These are phyloP conservation scores for Aspergillus melleus DNA, from an alignment of 2,329 filamentous ascomycete genomes.

Conservation along the genomic window DNA sequence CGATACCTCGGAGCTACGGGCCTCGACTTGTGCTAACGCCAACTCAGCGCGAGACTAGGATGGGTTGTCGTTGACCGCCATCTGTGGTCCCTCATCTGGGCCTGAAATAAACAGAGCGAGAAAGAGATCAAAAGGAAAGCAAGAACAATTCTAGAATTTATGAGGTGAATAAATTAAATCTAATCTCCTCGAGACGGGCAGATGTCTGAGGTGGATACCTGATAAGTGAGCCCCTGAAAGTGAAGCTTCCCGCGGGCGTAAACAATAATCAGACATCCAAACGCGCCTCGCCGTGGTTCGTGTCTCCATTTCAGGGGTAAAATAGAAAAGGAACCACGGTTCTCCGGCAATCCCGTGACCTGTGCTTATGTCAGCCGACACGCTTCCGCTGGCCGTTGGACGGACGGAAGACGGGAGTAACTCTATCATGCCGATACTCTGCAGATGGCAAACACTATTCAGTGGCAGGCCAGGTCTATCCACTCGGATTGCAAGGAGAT, in stretches of 20 bases:
- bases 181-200: neutral
- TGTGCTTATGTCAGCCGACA: slow-evolving; percentile 1
- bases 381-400: no score
- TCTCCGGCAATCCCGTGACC: slow-evolving; percentile 15
- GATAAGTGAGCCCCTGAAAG: neutral
- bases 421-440: no score
- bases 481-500: no score
- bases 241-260: neutral
- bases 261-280: slow-evolving; percentile 4
- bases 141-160: no score
- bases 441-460: no score
- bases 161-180: neutral
- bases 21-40: neutral
- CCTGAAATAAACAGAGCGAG: no score
- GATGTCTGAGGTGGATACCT: neutral
- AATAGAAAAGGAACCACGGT: slow-evolving; percentile 23
- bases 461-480: no score
- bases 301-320: slow-evolving; percentile 26
- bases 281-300: slow-evolving; percentile 20
- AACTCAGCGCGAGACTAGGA: neutral
- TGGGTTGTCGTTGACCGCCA: slow-evolving; percentile 11
- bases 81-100: slow-evolving; percentile 1
- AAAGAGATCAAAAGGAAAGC: no score
- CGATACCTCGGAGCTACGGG: neutral
- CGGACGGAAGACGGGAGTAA: no score